phyloP scores from a whole-genome alignment of 345 rosid genomes.

The Mallotus nudiflorus region DNA sequence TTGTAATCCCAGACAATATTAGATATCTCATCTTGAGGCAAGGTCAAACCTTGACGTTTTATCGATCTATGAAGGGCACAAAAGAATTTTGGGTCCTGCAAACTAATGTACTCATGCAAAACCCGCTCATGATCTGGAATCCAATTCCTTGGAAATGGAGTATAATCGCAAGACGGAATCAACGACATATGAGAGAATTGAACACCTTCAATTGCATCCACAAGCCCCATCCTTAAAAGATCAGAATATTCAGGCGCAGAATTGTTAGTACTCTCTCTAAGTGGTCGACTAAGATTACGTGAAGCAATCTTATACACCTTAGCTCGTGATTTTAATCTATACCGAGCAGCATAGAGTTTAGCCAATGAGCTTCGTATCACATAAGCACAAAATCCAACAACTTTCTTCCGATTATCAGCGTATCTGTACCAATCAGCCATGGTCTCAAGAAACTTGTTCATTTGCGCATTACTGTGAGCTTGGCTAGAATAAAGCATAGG shows the following conservation, averaged over 20 bases:
- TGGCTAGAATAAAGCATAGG: slow-evolving; percentile 97
- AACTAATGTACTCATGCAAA: slow-evolving; percentile 69
- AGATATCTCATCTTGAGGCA: slow-evolving; percentile 91
- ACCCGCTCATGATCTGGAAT: slow-evolving; percentile 78
- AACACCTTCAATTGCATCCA: slow-evolving; percentile 90
- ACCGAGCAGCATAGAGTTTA: slow-evolving; percentile 94
- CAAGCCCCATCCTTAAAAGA: slow-evolving; percentile 95
- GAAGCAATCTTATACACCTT: slow-evolving; percentile 85
- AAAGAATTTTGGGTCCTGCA: slow-evolving; percentile 85
- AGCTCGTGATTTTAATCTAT: slow-evolving; percentile 92
- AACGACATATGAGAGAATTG: slow-evolving; percentile 88
- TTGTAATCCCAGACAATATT: slow-evolving; percentile 85
- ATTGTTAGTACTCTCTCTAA: slow-evolving; percentile 78
- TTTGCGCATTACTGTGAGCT: slow-evolving; percentile 91
- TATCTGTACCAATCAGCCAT: slow-evolving; percentile 97
- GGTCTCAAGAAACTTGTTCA: slow-evolving; percentile 97
- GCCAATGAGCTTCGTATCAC: slow-evolving; percentile 93
- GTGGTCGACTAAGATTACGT: slow-evolving; percentile 78
- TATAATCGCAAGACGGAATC: slow-evolving; percentile 93
- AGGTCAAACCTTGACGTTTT: slow-evolving; percentile 54
- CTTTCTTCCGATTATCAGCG: slow-evolving; percentile 92
- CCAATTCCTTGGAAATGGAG: slow-evolving; percentile 91
- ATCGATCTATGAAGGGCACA: slow-evolving; percentile 65
- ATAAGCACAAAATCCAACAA: slow-evolving; percentile 94
- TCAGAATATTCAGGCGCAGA: slow-evolving; percentile 94